Evolutionary conservation across 2,329 filamentous ascomycete genomes (phyloP), one percentile per base, ranked within the genome.

Genomic region (Aspergillus novoparasiticus): DNA sequence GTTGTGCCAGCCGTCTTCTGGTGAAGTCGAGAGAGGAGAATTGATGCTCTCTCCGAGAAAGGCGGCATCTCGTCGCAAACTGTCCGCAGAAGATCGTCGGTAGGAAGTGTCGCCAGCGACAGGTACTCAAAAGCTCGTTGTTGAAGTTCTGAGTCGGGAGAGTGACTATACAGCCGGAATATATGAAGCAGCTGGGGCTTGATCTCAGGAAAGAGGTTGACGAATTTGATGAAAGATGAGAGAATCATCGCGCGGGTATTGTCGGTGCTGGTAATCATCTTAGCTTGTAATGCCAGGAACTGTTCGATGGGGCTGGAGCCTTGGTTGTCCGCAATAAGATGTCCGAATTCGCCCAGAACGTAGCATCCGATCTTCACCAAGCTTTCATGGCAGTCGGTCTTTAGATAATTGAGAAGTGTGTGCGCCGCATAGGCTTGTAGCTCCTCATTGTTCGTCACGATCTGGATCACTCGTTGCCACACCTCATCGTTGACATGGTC

Each of bases 401-500:
- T 97, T 77, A 97, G 85, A 74, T 98, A 97, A 69, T 94, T 90
- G 46, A 99, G 82, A 26, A 95, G 93, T 71, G 96, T 96, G 75
- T 96, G 92, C 5, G 95, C 93, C 1, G 95, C 95, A 75, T 99
- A 99, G 0, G 97, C 90, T 79, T 99, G 95, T 12, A 99, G 85
- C 77, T 98, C 94, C 78, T 99, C 95, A 78, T 99, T 99, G 83
- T 99, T 99, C 60, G 95, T 98, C 63, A 98, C 94, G 71, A 99
- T 98, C 77, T 99, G 95, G 66, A 97, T 97, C 61, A 99, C 94
- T 71, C 95, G 89, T 77, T 99, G 95, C 95, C 95, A 99, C 21
- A 99, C 95, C 80, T 99, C 95, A 67, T 99, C 96, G 78, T 94
- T 98, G 70, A 99, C 94, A 77, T 99, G 95, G 73, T 99, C 95